phyloP scores from a whole-genome alignment of 2,329 filamentous ascomycete species.

The Aspergillus awamori region DNA sequence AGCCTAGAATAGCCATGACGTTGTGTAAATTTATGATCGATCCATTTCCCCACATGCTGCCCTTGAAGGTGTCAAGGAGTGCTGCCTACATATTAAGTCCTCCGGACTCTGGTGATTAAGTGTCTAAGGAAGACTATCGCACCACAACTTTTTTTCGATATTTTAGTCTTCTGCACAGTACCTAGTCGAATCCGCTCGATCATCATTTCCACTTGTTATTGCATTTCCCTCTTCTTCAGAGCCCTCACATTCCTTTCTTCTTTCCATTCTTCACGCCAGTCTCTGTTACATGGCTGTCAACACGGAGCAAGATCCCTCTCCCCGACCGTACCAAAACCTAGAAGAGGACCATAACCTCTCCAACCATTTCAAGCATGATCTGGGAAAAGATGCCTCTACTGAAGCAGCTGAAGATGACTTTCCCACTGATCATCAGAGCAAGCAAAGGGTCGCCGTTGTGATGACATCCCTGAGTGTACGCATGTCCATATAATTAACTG shows the following conservation, averaged over 20 bases:
- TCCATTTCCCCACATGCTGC: not conserved
- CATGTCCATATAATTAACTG: not conserved
- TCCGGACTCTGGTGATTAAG: not conserved
- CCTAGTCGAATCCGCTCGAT: not conserved
- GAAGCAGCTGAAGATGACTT: not conserved
- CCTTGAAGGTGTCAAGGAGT: not conserved
- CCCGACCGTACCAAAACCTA: not conserved
- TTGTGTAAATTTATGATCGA: too few relatives aligned
- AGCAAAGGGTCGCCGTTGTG: not conserved
- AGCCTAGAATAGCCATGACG: too few relatives aligned
- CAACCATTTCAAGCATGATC: not conserved
- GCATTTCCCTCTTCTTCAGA: not conserved
- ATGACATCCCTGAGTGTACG: constrained; percentile 2
- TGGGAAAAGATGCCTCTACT: not conserved
- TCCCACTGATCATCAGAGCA: constrained; percentile 4
- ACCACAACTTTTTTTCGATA: not conserved
- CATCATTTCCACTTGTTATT: not conserved
- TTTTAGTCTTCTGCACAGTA: not conserved
- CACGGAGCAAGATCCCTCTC: not conserved
- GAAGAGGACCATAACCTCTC: not conserved
- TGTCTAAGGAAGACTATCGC: not conserved
- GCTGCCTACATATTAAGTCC: not conserved
- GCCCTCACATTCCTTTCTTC: not conserved
- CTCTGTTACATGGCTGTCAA: not conserved
- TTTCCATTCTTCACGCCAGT: not conserved